Conservation (phyloP, 352 stramenopile genomes). For the Phytophthora melonis region DNA sequence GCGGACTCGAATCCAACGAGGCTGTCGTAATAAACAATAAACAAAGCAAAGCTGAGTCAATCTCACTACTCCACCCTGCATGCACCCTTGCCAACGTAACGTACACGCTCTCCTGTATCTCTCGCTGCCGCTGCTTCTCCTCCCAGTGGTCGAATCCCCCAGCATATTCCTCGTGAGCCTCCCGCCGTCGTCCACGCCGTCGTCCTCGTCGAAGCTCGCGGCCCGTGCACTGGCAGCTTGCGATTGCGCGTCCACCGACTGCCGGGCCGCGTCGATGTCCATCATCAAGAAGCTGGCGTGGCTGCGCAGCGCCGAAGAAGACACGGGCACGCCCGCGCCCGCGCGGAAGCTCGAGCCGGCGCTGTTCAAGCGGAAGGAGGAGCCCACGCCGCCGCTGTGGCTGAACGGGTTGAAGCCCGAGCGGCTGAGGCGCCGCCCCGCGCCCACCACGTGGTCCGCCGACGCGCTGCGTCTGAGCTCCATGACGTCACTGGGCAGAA, state of each 20-base stretch:
- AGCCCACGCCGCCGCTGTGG: conserved; percentile 31
- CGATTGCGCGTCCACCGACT: conserved; percentile 41
- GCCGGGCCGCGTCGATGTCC: conserved; percentile 56
- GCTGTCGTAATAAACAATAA: conserved; percentile 36
- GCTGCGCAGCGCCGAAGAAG: conserved; percentile 43
- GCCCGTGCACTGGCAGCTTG: conserved; percentile 11
- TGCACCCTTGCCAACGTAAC: background rate
- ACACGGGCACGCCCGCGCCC: conserved; percentile 36
- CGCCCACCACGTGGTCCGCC: conserved; percentile 34
- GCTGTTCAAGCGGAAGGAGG: conserved; percentile 39
- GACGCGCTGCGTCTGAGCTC: conserved; percentile 54
- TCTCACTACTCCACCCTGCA: background rate
- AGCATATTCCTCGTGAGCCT: conserved; percentile 57
- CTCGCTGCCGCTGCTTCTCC: conserved; percentile 40
- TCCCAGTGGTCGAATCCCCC: conserved; percentile 33
- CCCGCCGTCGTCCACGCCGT: conserved; percentile 33
- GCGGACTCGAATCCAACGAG: conserved; percentile 67
- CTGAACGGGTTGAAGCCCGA: conserved; percentile 38
- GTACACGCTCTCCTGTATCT: conserved; percentile 54
- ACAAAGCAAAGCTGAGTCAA: conserved; percentile 22
- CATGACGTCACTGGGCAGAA: conserved; percentile 45
- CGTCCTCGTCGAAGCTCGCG: conserved; percentile 36
- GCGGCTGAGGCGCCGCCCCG: conserved; percentile 40
- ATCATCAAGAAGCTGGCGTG: conserved; percentile 62
- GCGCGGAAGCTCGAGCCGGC: conserved; percentile 34